Evolutionary conservation across 2,329 filamentous ascomycete genomes (phyloP).

Genomic region (Scedosporium boydii): DNA sequence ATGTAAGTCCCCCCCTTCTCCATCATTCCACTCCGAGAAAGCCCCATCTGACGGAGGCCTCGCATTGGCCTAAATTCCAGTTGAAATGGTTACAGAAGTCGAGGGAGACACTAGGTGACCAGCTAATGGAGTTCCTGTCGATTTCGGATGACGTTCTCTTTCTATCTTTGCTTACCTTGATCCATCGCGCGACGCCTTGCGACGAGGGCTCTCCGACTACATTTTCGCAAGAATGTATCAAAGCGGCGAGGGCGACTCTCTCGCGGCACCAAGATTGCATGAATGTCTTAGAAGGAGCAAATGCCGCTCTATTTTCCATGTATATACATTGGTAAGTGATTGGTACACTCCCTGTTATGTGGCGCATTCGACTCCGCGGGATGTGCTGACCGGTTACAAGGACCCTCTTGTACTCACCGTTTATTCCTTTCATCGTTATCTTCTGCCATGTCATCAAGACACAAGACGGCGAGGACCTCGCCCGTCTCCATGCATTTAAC

Average conservation of each 20-base stretch:
- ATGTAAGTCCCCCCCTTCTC: constrained; percentile 5
- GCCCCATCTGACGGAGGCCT: not conserved
- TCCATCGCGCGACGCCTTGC: constrained; percentile 30
- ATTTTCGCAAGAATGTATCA: constrained; percentile 31
- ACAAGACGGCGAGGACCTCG: constrained; percentile 27
- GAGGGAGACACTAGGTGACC: not conserved
- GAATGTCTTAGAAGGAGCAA: constrained; percentile 23
- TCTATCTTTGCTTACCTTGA: constrained; percentile 29
- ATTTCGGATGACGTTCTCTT: constrained; percentile 31
- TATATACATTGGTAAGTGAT: constrained; percentile 32
- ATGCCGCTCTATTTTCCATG: constrained; percentile 25
- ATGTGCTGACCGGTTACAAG: constrained; percentile 13
- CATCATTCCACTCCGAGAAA: not conserved
- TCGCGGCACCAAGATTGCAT: constrained; percentile 30
- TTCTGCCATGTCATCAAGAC: constrained; percentile 42
- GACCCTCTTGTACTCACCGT: constrained; percentile 39
- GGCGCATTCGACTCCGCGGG: not conserved
- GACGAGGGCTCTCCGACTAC: constrained; percentile 18
- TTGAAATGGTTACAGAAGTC: not conserved
- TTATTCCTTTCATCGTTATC: constrained; percentile 43
- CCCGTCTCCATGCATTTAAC: constrained; percentile 40
- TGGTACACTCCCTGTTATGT: not conserved
- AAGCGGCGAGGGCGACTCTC: constrained; percentile 30
- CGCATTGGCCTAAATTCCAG: not conserved
- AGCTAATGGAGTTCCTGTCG: constrained; percentile 16